phyloP scores from a whole-genome alignment of 345 rosid genomes.

The Arabis alpina region DNA sequence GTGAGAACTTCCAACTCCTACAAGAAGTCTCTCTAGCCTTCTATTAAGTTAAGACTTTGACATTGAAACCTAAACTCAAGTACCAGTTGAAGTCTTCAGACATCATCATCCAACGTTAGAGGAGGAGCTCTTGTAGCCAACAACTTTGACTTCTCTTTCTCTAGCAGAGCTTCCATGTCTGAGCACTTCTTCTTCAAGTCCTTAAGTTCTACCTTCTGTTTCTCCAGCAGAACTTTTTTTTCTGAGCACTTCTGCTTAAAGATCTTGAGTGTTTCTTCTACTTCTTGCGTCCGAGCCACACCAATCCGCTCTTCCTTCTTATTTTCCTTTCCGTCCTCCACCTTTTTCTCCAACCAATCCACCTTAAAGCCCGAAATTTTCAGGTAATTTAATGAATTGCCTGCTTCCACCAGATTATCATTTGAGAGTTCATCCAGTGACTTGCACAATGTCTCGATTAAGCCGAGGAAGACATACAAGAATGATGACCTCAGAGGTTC shows the following conservation, averaged over 20 bases:
- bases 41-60: not conserved
- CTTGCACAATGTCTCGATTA: conserved; percentile 1
- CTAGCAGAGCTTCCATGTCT: not conserved
- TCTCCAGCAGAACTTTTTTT: not conserved
- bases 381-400: not conserved
- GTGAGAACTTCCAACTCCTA: too few relatives aligned
- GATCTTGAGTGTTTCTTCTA: not conserved
- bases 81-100: not conserved
- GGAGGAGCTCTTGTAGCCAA: conserved; percentile 3
- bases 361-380: conserved; percentile 7
- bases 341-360: conserved; percentile 15
- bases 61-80: not conserved
- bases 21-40: not conserved
- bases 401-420: too few relatives aligned
- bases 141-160: conserved; percentile 12
- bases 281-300: not conserved
- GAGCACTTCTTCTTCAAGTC: too few relatives aligned
- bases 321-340: not conserved
- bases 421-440: not conserved
- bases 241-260: not conserved
- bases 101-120: conserved; percentile 4
- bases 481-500: not conserved
- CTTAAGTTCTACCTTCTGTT: too few relatives aligned
- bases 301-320: not conserved
- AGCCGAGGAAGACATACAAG: not conserved